Base-by-base conservation (phyloP, 257 asterid species). In the Asclepias syriaca region DNA sequence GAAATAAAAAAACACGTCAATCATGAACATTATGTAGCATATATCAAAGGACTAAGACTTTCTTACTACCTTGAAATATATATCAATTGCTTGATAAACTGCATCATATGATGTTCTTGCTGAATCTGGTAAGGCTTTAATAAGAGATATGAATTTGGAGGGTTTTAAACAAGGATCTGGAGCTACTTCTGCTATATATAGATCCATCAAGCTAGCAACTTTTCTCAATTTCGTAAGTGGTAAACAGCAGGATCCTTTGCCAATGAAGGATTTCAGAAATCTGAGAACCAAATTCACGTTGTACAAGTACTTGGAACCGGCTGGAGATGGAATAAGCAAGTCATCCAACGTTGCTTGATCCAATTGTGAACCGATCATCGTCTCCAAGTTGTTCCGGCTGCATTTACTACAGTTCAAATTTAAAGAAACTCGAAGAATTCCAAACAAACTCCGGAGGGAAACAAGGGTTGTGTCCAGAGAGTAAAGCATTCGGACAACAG, bases 61-160 rank as follows among this genome's bases (percentile, higher is more conserved):
- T 84, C 98, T 40, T 79, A 86, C 98, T 79, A 86, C 98, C 91
- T 89, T 90, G 2, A 93, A 77, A 77, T 85, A 93, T 84, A 93
- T 78, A 73, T 84, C 87, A 24, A 86, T 72, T 0, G 96, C 92
- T 63, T 79, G 77, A 80, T 91, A 91, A 16, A 89, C 70, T 49
- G 84, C 87, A 65, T 93, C 96, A 55, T 65, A 85, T 0, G 92
- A 84, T 64, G 84, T 86, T 78, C 98, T 82, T 68, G 97, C 88
- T 37, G 90, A 85, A 50, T 83, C 91, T 0, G 98, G 96, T 29
- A 91, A 71, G 40, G 91, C 87, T 48, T 13, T 74, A 77, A 91
- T 76, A 19, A 89, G 77, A 27, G 84, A 78, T 85, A 87, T 81
- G 77, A 93, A 89, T 81, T 88, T 90, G 0, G 86, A 78, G 0